A percentile compares a stretch with the other conserved stretches of the same genome.
Conservation (phyloP, 208 protist genomes). For the Giardia duodenalis region DNA sequence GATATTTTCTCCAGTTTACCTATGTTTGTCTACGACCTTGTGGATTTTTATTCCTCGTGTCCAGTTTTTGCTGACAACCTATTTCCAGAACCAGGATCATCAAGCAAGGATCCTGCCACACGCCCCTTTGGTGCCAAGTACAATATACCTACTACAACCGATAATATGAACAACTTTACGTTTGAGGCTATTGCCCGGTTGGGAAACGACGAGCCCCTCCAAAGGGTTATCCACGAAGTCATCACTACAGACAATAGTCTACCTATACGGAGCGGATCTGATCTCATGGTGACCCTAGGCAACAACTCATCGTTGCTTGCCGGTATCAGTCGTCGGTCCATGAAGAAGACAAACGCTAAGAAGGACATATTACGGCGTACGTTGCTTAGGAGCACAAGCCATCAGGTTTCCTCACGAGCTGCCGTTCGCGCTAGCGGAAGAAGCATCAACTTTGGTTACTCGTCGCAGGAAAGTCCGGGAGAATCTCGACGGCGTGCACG, state of each 20-base stretch:
- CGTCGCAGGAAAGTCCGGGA: not conserved
- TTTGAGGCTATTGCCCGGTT: not conserved
- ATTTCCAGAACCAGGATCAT: not conserved
- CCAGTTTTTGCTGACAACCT: not conserved
- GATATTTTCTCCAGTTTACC: not conserved
- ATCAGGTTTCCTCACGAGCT: no score
- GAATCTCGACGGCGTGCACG: not conserved
- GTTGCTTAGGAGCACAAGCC: no score
- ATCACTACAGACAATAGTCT: not conserved
- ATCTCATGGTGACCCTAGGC: not conserved
- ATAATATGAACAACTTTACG: not conserved
- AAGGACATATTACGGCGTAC: no score
- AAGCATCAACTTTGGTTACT: not conserved
- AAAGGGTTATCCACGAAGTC: not conserved
- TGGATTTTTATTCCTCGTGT: not conserved
- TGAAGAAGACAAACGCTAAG: not conserved
- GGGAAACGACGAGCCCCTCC: not conserved
- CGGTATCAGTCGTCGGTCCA: no score
- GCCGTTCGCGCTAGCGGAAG: not conserved
- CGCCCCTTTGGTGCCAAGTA: no score
- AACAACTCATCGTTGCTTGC: no score
- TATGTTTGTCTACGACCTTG: not conserved
- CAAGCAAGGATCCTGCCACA: not conserved
- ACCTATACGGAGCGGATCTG: not conserved
- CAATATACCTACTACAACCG: not conserved